Evolutionary conservation across 2,329 filamentous ascomycete genomes (phyloP), one percentile per base, ranked within the genome.

Genomic region (Penicillium occitanis): DNA sequence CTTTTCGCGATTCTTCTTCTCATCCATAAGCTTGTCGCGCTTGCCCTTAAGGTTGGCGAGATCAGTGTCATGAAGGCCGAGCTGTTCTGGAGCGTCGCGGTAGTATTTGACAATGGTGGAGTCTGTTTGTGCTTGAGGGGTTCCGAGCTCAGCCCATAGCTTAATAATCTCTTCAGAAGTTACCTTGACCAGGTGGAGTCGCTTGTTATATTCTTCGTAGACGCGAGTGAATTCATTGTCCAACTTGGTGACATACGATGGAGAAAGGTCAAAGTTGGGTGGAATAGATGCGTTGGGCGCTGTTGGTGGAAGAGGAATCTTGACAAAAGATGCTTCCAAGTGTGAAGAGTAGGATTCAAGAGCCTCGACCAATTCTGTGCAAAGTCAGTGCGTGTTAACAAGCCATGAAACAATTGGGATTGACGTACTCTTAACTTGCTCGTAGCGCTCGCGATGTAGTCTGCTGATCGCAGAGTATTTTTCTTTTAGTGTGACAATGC

Each of bases 291-390:
- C 88, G 70, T 92, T 90, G 5, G 90, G 88, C 1, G 87, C 87
- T 2, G 90, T 93, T 0, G 94, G 94, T 1, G 95, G 95, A 6
- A 99, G 86, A 48, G 90, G 86, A 74, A 98, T 89, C 74, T 89
- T 87, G 70, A 98, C 87, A 76, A 98, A 98, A 2, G 90, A 90
- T 11, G 91, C 83, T 77, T 99, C 95, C 57, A 99, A 90, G 76
- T 98, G 95, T 10, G 92, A 96, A 1, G 95, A 96, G 77, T 98
- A 99, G 5, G 94, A 97, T 76, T 97, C 90, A 61, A 99, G 89
- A 3, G 94, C 94, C 79, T 96, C 88, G 28, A 93, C 93, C 69
- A 99, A 90, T 84, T 97, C 92, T 96, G 71, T 35, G 17, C n/a
- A 25, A 2, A 17, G 68, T 80, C 66, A 79, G 75, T 59, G 51